Evolutionary conservation across 306 rosid genomes (phyloP).

Genomic region (Chamaecrista fasciculata): DNA sequence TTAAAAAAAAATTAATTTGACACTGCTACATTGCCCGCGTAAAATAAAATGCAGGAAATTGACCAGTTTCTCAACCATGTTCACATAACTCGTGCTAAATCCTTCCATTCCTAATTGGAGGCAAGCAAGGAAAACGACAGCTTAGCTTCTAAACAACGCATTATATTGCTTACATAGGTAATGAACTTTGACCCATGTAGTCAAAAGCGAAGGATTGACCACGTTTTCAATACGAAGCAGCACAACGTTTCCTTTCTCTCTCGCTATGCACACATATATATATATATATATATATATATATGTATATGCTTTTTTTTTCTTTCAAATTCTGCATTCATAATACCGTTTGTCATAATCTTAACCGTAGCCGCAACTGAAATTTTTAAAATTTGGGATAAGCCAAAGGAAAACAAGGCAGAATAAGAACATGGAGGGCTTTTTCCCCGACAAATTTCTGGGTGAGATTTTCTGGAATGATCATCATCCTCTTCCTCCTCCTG

Average conservation of each 20-base stretch:
- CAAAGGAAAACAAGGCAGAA: not conserved
- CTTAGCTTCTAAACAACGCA: not conserved
- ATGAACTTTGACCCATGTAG: conserved; percentile 35
- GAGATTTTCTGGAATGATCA: conserved; percentile 40
- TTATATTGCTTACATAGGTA: not conserved
- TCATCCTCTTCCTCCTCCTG: not conserved
- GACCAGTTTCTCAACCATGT: not conserved
- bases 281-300: too few relatives aligned
- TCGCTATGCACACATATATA: not conserved
- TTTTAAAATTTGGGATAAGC: not conserved
- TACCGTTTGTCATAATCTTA: not conserved
- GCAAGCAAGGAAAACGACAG: not conserved
- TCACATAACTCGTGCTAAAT: not conserved
- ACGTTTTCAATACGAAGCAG: conserved; percentile 35
- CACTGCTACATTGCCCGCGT: too few relatives aligned
- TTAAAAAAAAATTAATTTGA: too few relatives aligned
- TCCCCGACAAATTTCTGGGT: conserved; percentile 38
- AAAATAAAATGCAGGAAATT: not conserved
- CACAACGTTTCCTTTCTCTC: not conserved
- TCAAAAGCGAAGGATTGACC: conserved; percentile 40
- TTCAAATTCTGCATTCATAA: not conserved
- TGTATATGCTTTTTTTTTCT: too few relatives aligned
- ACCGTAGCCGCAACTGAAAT: conserved; percentile 8
- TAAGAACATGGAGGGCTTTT: conserved; percentile 35
- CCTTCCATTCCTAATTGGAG: conserved; percentile 20